Base-by-base conservation (phyloP, 2,329 filamentous ascomycete species). In the Exophiala phaeomuriformis region DNA sequence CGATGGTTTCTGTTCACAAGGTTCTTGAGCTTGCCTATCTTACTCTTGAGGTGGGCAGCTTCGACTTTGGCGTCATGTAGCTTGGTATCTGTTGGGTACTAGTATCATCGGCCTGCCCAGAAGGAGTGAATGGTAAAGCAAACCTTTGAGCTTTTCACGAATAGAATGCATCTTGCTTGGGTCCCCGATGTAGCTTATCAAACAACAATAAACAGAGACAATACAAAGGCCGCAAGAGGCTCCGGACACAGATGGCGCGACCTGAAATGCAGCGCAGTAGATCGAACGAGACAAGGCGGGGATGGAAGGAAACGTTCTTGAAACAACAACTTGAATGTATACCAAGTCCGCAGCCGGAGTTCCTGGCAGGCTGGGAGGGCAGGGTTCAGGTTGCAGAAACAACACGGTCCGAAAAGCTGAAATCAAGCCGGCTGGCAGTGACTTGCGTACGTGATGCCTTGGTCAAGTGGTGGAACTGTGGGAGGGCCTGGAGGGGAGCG, bases 1-100 rank as follows among this genome's bases (percentile, higher is more conserved):
- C 91, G 86, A 69, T 97, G 91, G 59, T 94, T 88, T 28, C 79
- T 76, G 65, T 96, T 97, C 72, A 95, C 80, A 56, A 85, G 67
- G 62, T 85, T 85, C 62, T 74, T 73, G 56, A 84, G 77, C 62
- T 85, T 85, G 56, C 82, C 82, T 31, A 84, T 66, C 56, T 80
- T 80, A 66, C 83, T 73, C 68, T 83, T 84, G 45, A 81, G 63
- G 62, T 85, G 79, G 33, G 74, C 69, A 2, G 79, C 77, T 57
- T 77, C 71, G 59, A 80, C 72, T 64, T 79, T 72, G 43, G 68
- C 66, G 52, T 71, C 67, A 35, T 72, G 61, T 28, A 72, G 60
- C 49, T 67, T 64, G 41, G 68, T 63, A 37, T 68, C 70, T 72
- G 53, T 30, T 9, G 35, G 49, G 28, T 19, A 19, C 19, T 19